These are phyloP conservation scores for Kazachstania sp. DNA, from an alignment of 1,139 yeast species.

Conservation along the genomic window DNA sequence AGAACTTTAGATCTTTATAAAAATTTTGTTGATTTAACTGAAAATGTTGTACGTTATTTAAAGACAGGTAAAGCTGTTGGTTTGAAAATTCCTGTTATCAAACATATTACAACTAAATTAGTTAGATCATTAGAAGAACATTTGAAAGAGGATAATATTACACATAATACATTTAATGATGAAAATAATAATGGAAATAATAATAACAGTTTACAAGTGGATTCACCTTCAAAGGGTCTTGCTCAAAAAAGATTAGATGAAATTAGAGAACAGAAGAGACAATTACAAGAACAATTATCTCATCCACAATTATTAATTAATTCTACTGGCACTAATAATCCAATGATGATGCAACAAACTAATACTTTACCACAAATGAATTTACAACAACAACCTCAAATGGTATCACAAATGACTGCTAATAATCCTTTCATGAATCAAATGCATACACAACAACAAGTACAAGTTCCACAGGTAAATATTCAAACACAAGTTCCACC, in stretches of 20 bases:
- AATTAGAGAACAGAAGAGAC: slow-evolving; percentile 25
- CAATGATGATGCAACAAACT: slow-evolving; percentile 3
- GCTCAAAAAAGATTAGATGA: slow-evolving; percentile 27
- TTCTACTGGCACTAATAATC: slow-evolving; percentile 13
- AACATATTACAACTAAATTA: slow-evolving; percentile 96
- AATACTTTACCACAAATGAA: background rate
- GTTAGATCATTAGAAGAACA: slow-evolving; percentile 85
- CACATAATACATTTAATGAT: slow-evolving; percentile 52
- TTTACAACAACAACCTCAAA: background rate
- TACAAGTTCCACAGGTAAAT: slow-evolving; percentile 4
- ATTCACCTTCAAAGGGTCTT: slow-evolving; percentile 13
- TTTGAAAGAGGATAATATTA: slow-evolving; percentile 33
- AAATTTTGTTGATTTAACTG: slow-evolving; percentile 77
- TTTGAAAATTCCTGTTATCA: slow-evolving; percentile 87
- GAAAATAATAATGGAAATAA: slow-evolving; percentile 5
- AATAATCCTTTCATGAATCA: background rate
- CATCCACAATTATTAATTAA: slow-evolving; percentile 22
- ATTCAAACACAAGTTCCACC: background rate
- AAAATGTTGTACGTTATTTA: slow-evolving; percentile 77
- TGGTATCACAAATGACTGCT: slow-evolving; percentile 8
- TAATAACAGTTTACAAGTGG: slow-evolving; percentile 8
- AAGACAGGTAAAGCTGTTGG: slow-evolving; percentile 88
- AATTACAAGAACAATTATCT: slow-evolving; percentile 25
- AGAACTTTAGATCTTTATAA: slow-evolving; percentile 79
- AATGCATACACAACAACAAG: slow-evolving; percentile 17